Base-by-base conservation (phyloP, 2,329 filamentous ascomycete species). In the Diatrype stigma region DNA sequence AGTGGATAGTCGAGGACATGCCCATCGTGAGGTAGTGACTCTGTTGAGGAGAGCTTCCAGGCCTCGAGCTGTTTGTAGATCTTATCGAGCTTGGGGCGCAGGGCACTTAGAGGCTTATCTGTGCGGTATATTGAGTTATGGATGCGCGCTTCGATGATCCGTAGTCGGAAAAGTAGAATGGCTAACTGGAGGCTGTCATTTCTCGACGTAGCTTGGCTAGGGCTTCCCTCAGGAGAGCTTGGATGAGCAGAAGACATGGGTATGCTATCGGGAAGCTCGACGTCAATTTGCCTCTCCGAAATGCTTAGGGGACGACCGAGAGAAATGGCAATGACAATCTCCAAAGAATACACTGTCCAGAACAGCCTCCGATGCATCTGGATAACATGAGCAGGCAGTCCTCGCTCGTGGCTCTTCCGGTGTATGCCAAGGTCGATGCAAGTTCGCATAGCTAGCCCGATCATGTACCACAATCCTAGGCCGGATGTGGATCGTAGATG, bases 381-480 rank as follows among this genome's bases (percentile, higher is more conserved):
- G 3, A 70, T 66, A 21, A 70, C 69, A 44, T 72, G 73, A 21
- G 66, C 67, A 44, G 73, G 65, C 28, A 74, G 56, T 46, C 67
- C 67, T 26, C 60, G 61, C 52, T 77, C 73, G 50, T 74, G 71
- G 38, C 73, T 71, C 50, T 72, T 74, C 44, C 74, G 67, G 52
- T 80, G 77, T 26, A 79, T 65, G 5, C 76, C 77, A 3, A 80
- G 66, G 51, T 79, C 77, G 46, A 79, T 76, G 48, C 73, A 74
- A 7, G 74, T 79, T 38, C 76, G 71, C 73, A 79, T 79, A 2
- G 76, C 76, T 17, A 79, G 67, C 12, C 77, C 76, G 40, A 78
- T 75, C 70, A 79, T 76, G 57, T 79, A 79, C 76, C 76, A 80
- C 46, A 79, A 69, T 8, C 75, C 76, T 51, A 75, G 73, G 30